Conservation (phyloP, 441 rosid genomes). For the Populus hybrid region DNA sequence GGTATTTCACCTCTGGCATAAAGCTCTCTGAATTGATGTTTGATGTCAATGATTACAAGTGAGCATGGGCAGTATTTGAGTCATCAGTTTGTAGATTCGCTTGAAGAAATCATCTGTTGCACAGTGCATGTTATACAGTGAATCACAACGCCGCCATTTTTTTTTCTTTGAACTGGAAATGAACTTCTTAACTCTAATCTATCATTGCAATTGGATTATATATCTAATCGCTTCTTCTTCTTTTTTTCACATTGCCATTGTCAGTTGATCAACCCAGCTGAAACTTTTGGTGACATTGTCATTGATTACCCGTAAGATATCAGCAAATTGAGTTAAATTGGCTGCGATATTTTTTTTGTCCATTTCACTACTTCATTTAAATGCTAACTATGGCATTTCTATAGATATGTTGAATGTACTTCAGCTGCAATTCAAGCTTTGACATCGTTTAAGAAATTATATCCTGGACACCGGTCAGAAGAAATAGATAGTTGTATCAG, state of each 20-base stretch:
- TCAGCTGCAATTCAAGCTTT: slow-evolving; percentile 64
- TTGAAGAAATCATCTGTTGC: neutral
- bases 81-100: neutral
- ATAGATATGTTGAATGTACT: slow-evolving; percentile 61
- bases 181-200: neutral
- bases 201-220: neutral
- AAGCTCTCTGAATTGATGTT: neutral
- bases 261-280: slow-evolving; percentile 97
- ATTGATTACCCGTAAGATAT: slow-evolving; percentile 90
- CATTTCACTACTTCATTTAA: slow-evolving; percentile 17
- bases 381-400: slow-evolving; percentile 17
- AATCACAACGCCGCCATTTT: neutral
- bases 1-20: neutral
- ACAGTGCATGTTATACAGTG: neutral
- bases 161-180: neutral
- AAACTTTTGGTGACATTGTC: slow-evolving; percentile 97
- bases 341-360: neutral
- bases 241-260: slow-evolving; percentile 18
- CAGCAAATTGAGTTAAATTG: slow-evolving; percentile 17
- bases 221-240: neutral
- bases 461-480: slow-evolving; percentile 61
- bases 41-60: neutral
- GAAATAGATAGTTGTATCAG: slow-evolving; percentile 44
- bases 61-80: neutral
- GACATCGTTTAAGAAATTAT: slow-evolving; percentile 39